Evolutionary conservation across 2,329 filamentous ascomycete species (phyloP), one percentile per base, ranked within the genome.

Genomic region (Xylariaceae sp.): DNA sequence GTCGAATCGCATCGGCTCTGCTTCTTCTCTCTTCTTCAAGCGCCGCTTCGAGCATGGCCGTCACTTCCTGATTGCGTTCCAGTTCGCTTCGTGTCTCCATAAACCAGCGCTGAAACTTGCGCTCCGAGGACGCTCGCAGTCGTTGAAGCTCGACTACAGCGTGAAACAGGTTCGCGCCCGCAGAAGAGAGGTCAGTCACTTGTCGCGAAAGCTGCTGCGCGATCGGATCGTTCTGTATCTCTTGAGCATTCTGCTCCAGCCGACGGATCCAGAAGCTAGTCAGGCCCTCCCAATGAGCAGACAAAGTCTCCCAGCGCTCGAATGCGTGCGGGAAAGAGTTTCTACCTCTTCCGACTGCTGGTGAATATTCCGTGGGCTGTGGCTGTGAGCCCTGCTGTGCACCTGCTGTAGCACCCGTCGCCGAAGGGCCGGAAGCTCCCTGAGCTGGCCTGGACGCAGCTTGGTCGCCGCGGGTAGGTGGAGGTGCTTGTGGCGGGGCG

Each of bases 71-170:
- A 34, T 82, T 76, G 18, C 85, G 81, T 66, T 97, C 92, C 50
- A 94, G 79, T 51, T 97, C 89, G 21, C 83, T 76, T 36, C 89
- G 76, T 6, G 89, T 95, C 60, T 98, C 92, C 53, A 94, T 95
- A 65, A 97, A 97, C 92, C 92, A 98, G 35, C 92, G 78, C 64
- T 98, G 92, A 54, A 98, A 98, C 60, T 97, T 97, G 48, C 92
- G 81, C 63, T 98, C 92, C 0, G 90, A 97, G 40, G 88, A 95
- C 26, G 92, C 92, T 30, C 92, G 84, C 17, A 98, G 72, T 19
- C 92, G 82, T 61, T 98, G 92, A 31, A 98, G 70, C 63, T 98
- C 92, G 3, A 98, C 92, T 0, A 98, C 89, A 8, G 92, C 92
- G 60, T 98, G 92, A 62, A 98, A 98, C 0, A 98, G 72, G 53